Percentiles rank a stretch among this genome's conserved stretches.
Evolutionary conservation across 176 grass and related monocot genomes (phyloP).

Genomic region (Olyra latifolia): DNA sequence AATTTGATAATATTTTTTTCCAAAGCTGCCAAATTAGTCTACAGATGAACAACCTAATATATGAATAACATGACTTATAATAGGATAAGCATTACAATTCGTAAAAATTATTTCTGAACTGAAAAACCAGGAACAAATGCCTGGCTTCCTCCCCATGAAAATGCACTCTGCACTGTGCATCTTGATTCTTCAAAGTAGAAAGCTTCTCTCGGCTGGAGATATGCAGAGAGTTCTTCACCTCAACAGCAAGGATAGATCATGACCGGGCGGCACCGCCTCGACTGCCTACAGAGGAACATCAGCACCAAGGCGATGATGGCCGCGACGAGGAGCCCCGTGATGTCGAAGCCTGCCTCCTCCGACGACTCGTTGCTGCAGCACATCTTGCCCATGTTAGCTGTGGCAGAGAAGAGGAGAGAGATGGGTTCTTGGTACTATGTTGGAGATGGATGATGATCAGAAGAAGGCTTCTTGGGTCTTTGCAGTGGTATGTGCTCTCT

Average conservation of each 20-base stretch:
- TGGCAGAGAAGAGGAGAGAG: neutral
- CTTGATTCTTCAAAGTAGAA: neutral
- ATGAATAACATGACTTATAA: neutral
- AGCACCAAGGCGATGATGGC: constrained; percentile 64
- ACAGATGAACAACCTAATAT: constrained; percentile 17
- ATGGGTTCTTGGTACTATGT: neutral
- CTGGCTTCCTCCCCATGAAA: constrained; percentile 25
- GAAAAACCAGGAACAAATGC: constrained; percentile 13
- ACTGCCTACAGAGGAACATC: constrained; percentile 55
- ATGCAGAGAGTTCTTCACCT: neutral
- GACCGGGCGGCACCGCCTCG: constrained; percentile 40
- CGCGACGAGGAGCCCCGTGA: constrained; percentile 70
- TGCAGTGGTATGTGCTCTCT: neutral
- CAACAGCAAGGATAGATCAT: constrained; percentile 49
- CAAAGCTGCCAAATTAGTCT: constrained; percentile 2
- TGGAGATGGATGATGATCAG: neutral
- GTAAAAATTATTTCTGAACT: constrained; percentile 40
- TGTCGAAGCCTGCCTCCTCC: constrained; percentile 52
- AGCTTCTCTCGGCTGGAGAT: neutral
- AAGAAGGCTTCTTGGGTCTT: constrained; percentile 29
- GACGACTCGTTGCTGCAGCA: constrained; percentile 52
- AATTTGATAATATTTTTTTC: neutral
- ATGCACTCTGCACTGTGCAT: neutral
- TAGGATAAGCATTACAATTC: constrained; percentile 21
- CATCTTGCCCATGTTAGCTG: constrained; percentile 61